Evolutionary conservation across 768 basidiomycete species (phyloP).

Genomic region (Leccinum variicolor): DNA sequence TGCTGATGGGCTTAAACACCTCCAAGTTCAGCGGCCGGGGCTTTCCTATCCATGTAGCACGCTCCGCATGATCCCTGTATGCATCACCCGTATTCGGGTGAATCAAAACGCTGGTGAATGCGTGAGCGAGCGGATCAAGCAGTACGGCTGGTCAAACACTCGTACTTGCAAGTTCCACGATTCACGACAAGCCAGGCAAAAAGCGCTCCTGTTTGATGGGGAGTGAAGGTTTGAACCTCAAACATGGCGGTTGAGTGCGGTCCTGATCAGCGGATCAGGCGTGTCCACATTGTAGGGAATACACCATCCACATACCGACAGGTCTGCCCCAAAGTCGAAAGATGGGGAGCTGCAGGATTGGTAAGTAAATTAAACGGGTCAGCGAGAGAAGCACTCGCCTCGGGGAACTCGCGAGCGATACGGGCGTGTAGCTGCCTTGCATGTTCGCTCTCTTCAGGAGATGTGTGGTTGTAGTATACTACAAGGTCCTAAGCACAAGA

Average conservation of each 20-base stretch:
- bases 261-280: constrained; percentile 33
- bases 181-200: constrained; percentile 67
- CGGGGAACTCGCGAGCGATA: constrained; percentile 64
- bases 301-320: constrained; percentile 42
- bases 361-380: neutral
- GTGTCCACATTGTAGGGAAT: neutral
- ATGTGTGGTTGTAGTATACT: constrained; percentile 63
- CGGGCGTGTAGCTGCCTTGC: constrained; percentile 57
- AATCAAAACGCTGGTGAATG: constrained; percentile 46
- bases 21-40: constrained; percentile 53
- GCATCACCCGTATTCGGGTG: constrained; percentile 68
- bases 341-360: constrained; percentile 47
- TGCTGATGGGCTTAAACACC: constrained; percentile 8
- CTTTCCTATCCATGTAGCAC: constrained; percentile 63
- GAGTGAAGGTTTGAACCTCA: constrained; percentile 62
- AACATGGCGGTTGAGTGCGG: constrained; percentile 75
- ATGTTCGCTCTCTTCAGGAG: constrained; percentile 41
- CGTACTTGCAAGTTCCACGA: constrained; percentile 70
- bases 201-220: constrained; percentile 65
- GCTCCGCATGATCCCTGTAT: constrained; percentile 59
- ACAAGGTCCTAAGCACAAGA: neutral
- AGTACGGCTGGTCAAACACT: constrained; percentile 5
- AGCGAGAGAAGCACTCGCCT: constrained; percentile 37
- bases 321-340: constrained; percentile 62
- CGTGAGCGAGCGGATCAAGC: neutral